A percentile compares a stretch with the other conserved stretches of the same genome.
phyloP scores from a whole-genome alignment of 768 basidiomycete genomes.

The Favolaschia claudopus region DNA sequence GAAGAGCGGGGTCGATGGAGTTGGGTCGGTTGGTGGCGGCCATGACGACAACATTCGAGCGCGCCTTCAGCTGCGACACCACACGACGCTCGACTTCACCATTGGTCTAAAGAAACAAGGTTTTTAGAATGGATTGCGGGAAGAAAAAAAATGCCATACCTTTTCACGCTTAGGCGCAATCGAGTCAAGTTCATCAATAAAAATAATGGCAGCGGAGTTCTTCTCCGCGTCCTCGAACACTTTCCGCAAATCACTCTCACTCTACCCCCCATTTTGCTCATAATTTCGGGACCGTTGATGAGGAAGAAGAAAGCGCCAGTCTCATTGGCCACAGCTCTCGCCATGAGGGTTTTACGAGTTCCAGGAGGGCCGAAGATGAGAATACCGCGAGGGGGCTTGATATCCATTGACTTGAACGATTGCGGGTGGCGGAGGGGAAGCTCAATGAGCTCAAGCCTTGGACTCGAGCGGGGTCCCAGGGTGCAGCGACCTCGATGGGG shows the following conservation, averaged over 20 bases:
- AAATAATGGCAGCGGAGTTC: constrained; percentile 98
- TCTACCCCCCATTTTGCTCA: constrained; percentile 99
- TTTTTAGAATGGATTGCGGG: neutral
- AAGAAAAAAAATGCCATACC: constrained; percentile 47
- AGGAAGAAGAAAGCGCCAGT: constrained; percentile 99
- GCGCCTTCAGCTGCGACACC: constrained; percentile 96
- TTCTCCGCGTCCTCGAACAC: constrained; percentile 99
- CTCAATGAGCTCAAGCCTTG: constrained; percentile 98
- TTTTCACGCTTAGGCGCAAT: constrained; percentile 99
- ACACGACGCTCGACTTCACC: constrained; percentile 99
- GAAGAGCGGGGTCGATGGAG: constrained; percentile 98
- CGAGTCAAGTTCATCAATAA: constrained; percentile 98
- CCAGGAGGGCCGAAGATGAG: constrained; percentile 98
- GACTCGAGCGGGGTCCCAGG: constrained; percentile 99
- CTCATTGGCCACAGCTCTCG: constrained; percentile 97
- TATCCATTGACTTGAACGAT: constrained; percentile 99
- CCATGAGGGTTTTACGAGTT: constrained; percentile 99
- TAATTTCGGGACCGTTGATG: too few species aligned
- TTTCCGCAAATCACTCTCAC: constrained; percentile 94
- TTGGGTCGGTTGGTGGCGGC: constrained; percentile 97
- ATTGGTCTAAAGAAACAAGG: constrained; percentile 76
- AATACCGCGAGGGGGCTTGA: constrained; percentile 98
- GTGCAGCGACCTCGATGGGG: constrained; percentile 98
- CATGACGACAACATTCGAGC: too few species aligned
- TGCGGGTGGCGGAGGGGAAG: constrained; percentile 97